These are phyloP conservation scores for Hyphodiscus sp. DNA, from an alignment of 2,329 filamentous ascomycete species.

Conservation along the genomic window DNA sequence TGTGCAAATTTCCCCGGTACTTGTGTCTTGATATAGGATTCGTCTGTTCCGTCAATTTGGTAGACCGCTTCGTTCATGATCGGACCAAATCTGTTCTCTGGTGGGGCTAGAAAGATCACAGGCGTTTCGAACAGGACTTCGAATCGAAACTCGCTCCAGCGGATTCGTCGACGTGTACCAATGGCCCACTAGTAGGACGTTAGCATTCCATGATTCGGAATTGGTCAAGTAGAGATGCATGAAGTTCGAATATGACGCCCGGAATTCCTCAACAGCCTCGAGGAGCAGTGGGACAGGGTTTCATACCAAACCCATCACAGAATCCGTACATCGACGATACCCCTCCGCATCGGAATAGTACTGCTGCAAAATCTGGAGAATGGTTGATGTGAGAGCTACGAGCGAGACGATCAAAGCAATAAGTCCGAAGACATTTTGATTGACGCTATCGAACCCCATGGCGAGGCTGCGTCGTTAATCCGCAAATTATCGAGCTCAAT, in stretches of 20 bases:
- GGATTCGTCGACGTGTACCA: slow-evolving; percentile 28
- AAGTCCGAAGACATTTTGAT: slow-evolving; percentile 26
- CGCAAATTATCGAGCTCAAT: neutral
- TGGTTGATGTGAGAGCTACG: slow-evolving; percentile 29
- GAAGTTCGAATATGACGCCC: neutral
- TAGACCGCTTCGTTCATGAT: slow-evolving; percentile 18
- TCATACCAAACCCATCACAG: neutral
- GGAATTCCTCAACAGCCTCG: neutral
- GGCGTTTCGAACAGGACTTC: slow-evolving; percentile 34
- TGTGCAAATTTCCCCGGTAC: slow-evolving; percentile 13
- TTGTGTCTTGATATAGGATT: slow-evolving; percentile 21
- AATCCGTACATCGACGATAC: slow-evolving; percentile 30
- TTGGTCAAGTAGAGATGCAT: neutral
- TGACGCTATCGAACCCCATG: slow-evolving; percentile 18
- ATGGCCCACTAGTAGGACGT: slow-evolving; percentile 29
- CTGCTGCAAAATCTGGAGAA: slow-evolving; percentile 31
- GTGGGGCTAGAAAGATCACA: slow-evolving; percentile 28
- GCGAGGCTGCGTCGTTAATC: neutral
- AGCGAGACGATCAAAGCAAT: slow-evolving; percentile 31
- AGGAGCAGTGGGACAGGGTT: neutral
- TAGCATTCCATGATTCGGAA: slow-evolving; percentile 10
- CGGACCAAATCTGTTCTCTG: slow-evolving; percentile 23
- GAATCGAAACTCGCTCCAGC: slow-evolving; percentile 30
- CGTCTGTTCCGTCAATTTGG: slow-evolving; percentile 22
- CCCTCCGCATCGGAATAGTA: slow-evolving; percentile 34